phyloP scores from a whole-genome alignment of 257 asterid genomes.

The Jacaranda copaia region DNA sequence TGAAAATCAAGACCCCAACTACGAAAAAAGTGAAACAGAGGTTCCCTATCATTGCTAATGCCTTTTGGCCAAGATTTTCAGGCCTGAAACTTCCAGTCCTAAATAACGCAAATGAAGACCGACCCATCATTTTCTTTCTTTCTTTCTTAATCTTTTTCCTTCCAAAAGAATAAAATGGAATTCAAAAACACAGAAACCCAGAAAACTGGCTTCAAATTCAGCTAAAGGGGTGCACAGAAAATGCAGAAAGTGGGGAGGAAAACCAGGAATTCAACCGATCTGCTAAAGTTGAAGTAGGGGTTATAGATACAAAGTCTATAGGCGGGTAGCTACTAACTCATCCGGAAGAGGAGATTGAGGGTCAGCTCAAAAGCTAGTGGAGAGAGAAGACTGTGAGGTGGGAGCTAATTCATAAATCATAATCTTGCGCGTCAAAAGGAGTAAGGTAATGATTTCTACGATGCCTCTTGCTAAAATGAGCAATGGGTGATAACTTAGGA shows the following conservation, averaged over 20 bases:
- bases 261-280: slow-evolving; percentile 16
- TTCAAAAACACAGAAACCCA: background rate
- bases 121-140: slow-evolving; percentile 40
- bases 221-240: background rate
- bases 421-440: background rate
- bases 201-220: slow-evolving; percentile 13
- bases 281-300: slow-evolving; percentile 13
- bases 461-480: slow-evolving; percentile 34
- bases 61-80: slow-evolving; percentile 68
- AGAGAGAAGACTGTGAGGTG: slow-evolving; percentile 13
- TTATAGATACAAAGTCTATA: slow-evolving; percentile 7
- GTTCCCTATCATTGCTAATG: slow-evolving; percentile 57
- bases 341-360: slow-evolving; percentile 15
- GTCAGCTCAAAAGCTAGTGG: background rate
- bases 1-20: slow-evolving; percentile 66
- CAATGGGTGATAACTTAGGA: background rate
- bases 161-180: background rate
- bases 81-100: slow-evolving; percentile 61
- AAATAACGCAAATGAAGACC: slow-evolving; percentile 44
- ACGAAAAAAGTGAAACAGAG: slow-evolving; percentile 70
- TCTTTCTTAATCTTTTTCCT: background rate
- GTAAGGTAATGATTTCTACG: background rate
- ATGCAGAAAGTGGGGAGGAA: background rate
- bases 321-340: background rate
- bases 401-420: slow-evolving; percentile 7